A percentile compares a stretch with the other conserved stretches of the same genome.
Evolutionary conservation across 2,329 filamentous ascomycete species (phyloP).

Genomic region (Peltaster fructicola): DNA sequence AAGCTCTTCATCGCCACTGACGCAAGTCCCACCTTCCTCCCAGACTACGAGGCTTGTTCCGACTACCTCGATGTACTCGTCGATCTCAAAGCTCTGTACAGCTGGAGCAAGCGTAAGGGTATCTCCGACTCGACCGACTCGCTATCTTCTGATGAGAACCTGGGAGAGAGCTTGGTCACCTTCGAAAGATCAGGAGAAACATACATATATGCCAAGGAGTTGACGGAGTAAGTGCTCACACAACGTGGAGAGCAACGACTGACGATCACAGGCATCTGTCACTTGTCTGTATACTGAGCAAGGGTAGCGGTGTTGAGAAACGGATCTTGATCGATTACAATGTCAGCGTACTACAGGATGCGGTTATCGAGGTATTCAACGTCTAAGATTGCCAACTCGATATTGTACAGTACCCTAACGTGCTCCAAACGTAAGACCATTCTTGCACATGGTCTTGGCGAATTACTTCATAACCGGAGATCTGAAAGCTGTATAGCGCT

Average conservation of each 20-base stretch:
- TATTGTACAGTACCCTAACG: too few relatives aligned
- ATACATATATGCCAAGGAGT: slow-evolving; percentile 47
- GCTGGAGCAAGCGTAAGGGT: slow-evolving; percentile 39
- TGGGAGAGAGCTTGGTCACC: slow-evolving; percentile 42
- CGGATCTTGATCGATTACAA: slow-evolving; percentile 79
- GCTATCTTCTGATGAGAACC: slow-evolving; percentile 6
- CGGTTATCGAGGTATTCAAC: slow-evolving; percentile 56
- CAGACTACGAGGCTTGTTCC: slow-evolving; percentile 93
- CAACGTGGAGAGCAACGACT: slow-evolving; percentile 3
- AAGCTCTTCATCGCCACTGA: slow-evolving; percentile 99
- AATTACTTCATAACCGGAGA: too few relatives aligned
- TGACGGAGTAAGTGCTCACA: slow-evolving; percentile 41
- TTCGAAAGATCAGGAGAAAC: slow-evolving; percentile 40
- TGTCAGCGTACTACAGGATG: slow-evolving; percentile 63
- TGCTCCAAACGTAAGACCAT: too few relatives aligned
- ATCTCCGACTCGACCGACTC: slow-evolving; percentile 7
- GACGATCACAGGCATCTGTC: slow-evolving; percentile 55
- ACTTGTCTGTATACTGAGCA: slow-evolving; percentile 72
- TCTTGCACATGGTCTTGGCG: too few relatives aligned
- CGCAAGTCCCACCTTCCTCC: slow-evolving; percentile 80
- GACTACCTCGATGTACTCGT: slow-evolving; percentile 98
- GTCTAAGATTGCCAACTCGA: slow-evolving; percentile 9
- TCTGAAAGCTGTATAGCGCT: too few relatives aligned
- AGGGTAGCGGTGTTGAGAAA: slow-evolving; percentile 62
- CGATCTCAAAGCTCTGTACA: slow-evolving; percentile 90